phyloP scores from a whole-genome alignment of 73 alveolate genomes.

The Tetrahymena malaccensis region DNA sequence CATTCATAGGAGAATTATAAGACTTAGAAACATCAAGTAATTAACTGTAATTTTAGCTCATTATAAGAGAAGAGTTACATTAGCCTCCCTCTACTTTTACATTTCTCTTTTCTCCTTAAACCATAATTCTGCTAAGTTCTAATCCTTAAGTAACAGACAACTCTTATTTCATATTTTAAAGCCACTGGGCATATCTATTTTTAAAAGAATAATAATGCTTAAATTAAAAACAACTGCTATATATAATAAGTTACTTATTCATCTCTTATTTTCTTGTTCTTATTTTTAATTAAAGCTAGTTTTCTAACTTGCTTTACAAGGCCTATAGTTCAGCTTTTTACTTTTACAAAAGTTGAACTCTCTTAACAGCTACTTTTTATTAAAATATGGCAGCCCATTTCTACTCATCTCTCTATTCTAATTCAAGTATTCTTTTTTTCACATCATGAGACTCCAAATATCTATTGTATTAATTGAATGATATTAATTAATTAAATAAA shows the following conservation, averaged over 20 bases:
- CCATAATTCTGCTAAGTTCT: neutral
- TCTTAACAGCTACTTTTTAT: neutral
- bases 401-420: neutral
- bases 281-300: neutral
- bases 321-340: neutral
- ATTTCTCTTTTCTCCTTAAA: neutral
- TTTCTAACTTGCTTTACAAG: neutral
- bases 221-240: neutral
- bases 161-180: neutral
- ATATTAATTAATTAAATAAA: too few species aligned
- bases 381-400: neutral
- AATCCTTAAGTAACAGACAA: neutral
- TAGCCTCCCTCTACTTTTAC: neutral
- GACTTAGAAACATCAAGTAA: neutral
- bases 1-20: neutral
- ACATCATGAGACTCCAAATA: neutral
- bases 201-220: neutral
- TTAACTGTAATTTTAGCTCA: neutral
- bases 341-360: neutral
- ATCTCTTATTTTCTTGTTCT: neutral
- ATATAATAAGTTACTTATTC: neutral
- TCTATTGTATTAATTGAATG: neutral
- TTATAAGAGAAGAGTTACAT: neutral
- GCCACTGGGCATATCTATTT: neutral
- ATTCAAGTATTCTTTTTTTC: neutral